Percentiles rank a stretch among this genome's conserved stretches.
Evolutionary conservation across 495 filamentous ascomycete species (phyloP).

Genomic region (Penicillium coprophilum): DNA sequence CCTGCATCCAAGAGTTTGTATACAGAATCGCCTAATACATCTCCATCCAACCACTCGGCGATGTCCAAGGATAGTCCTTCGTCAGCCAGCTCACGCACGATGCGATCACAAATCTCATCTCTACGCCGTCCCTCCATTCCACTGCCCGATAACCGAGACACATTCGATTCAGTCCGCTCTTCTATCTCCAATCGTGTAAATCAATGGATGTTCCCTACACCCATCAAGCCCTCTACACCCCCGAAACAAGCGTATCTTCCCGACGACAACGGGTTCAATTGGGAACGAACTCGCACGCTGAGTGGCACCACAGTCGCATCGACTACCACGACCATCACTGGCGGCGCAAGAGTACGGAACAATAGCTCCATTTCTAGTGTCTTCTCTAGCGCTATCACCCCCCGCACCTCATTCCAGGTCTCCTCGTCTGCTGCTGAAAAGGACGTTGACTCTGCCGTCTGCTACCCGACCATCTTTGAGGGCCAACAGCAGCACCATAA

Average conservation of each 20-base stretch:
- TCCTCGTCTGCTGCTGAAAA: conserved; percentile 24
- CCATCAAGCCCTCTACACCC: conserved; percentile 4
- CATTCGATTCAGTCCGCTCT: conserved; percentile 16
- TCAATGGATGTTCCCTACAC: conserved; percentile 35
- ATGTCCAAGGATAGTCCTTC: conserved; percentile 16
- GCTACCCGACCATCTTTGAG: conserved; percentile 34
- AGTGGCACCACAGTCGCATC: conserved; percentile 44
- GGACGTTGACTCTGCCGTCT: conserved; percentile 22
- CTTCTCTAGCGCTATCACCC: conserved; percentile 27
- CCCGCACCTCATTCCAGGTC: conserved; percentile 27
- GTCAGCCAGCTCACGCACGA: conserved; percentile 23
- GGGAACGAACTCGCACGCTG: conserved; percentile 40
- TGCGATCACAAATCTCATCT: conserved; percentile 24
- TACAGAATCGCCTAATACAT: conserved; percentile 1
- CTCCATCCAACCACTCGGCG: conserved; percentile 8
- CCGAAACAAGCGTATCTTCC: conserved; percentile 20
- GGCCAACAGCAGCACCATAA: conserved; percentile 23
- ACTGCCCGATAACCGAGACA: conserved; percentile 25
- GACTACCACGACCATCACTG: conserved; percentile 27
- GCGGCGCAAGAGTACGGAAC: conserved; percentile 14
- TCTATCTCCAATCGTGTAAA: conserved; percentile 32
- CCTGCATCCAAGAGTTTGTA: background rate
- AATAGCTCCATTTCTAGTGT: conserved; percentile 35
- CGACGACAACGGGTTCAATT: conserved; percentile 26
- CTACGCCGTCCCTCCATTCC: conserved; percentile 20